phyloP scores from a whole-genome alignment of 139 green algal genomes.

The Chlorella ohadii region DNA sequence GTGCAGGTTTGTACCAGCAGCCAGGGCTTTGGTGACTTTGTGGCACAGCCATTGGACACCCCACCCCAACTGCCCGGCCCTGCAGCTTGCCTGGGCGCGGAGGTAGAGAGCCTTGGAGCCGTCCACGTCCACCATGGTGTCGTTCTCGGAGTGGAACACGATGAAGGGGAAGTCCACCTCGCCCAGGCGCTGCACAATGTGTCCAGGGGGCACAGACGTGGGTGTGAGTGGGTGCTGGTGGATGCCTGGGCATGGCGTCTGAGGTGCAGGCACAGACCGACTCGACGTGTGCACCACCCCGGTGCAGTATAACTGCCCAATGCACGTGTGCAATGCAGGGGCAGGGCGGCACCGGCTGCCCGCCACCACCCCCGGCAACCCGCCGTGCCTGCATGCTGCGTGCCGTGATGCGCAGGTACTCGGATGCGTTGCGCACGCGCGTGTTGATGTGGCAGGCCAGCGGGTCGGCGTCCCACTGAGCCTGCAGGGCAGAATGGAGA shows the following conservation, averaged over 20 bases:
- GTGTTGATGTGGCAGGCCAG: slow-evolving; percentile 46
- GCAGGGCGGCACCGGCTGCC: too few relatives aligned
- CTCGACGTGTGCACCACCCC: too few relatives aligned
- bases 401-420: slow-evolving; percentile 63
- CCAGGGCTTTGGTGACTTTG: too few relatives aligned
- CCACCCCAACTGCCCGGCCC: neutral
- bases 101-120: slow-evolving; percentile 58
- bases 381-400: slow-evolving; percentile 13
- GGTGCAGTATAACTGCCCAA: too few relatives aligned
- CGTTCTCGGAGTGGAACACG: slow-evolving; percentile 65
- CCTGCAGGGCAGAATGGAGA: neutral
- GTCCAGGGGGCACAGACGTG: too few relatives aligned
- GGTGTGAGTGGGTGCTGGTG: too few relatives aligned
- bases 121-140: slow-evolving; percentile 74
- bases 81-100: slow-evolving; percentile 22
- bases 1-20: too few relatives aligned
- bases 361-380: neutral
- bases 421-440: slow-evolving; percentile 45
- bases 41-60: too few relatives aligned
- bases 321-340: too few relatives aligned
- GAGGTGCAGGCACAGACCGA: too few relatives aligned
- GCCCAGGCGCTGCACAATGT: slow-evolving; percentile 47
- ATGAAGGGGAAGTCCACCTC: slow-evolving; percentile 60
- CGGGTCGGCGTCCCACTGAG: slow-evolving; percentile 47
- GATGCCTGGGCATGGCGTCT: too few relatives aligned